Evolutionary conservation across 805 yeast genomes (phyloP).

Genomic region (Ogataea zsoltii): DNA sequence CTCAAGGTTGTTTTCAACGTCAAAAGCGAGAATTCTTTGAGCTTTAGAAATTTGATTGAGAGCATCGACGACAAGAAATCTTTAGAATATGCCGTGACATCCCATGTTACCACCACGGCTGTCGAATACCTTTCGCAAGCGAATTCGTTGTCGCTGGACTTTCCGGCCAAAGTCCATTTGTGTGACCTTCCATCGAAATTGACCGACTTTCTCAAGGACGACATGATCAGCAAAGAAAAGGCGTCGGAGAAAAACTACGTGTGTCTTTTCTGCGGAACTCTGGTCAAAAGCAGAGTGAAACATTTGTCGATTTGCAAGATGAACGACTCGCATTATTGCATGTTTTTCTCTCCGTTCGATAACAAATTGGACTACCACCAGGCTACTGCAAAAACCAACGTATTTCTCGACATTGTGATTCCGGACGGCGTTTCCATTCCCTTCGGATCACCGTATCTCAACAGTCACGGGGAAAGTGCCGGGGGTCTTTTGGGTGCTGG

Average conservation of each 20-base stretch:
- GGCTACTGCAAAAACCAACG: slow-evolving; percentile 26
- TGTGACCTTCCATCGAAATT: slow-evolving; percentile 33
- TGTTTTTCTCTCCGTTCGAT: slow-evolving; percentile 31
- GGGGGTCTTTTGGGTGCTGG: slow-evolving; percentile 54
- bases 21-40: slow-evolving; percentile 25
- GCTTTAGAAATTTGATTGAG: slow-evolving; percentile 26
- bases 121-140: slow-evolving; percentile 7
- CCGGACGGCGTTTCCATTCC: slow-evolving; percentile 24
- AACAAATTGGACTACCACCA: slow-evolving; percentile 23
- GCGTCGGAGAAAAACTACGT: slow-evolving; percentile 18
- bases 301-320: slow-evolving; percentile 25
- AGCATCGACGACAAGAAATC: slow-evolving; percentile 13
- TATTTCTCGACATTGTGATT: slow-evolving; percentile 32
- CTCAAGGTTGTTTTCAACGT: slow-evolving; percentile 31
- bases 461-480: slow-evolving; percentile 75
- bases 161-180: slow-evolving; percentile 28
- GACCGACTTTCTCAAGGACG: slow-evolving; percentile 48
- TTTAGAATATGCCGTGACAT: slow-evolving; percentile 23
- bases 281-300: slow-evolving; percentile 13
- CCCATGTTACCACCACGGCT: slow-evolving; percentile 14
- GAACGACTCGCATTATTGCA: slow-evolving; percentile 21
- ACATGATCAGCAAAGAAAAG: slow-evolving; percentile 37
- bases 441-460: slow-evolving; percentile 66
- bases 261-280: slow-evolving; percentile 31
- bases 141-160: slow-evolving; percentile 38